Evolutionary conservation across 352 stramenopile genomes (phyloP), one percentile per base, ranked within the genome.

Genomic region (Elongisporangium senticosum): DNA sequence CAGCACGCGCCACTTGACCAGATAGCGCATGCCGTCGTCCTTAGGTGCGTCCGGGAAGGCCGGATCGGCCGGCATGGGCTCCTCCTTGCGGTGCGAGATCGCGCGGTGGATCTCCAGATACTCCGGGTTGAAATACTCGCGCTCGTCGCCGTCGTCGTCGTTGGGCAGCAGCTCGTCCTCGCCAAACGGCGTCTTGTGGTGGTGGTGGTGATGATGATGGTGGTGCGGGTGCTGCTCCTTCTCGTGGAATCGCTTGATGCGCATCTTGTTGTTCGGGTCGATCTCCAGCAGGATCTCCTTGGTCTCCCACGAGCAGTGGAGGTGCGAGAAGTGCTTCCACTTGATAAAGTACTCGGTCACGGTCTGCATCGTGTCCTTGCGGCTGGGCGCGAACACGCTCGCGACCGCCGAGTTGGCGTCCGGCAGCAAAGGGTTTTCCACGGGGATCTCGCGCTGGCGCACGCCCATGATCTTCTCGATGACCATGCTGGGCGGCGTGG

Each of bases 381-480:
- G 73, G 8, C 60, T 23, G 7, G 62, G 62, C 15, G 65, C 62
- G 51, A 83, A 80, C 51, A 84, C 66, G 47, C 65, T 76, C 49
- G 65, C 71, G 28, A 65, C 71, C 11, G 64, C 69, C 33, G 70
- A 76, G 37, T 74, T 71, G 0, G 59, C 33, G 0, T 47, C 54
- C 13, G 55, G 53, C 17, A 58, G 64, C 20, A 55, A 58, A n/a
- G 53, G 56, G 28, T 83, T 67, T 2, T 62, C 65, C 21, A 79
- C 52, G 10, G 33, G 33, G 33, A 43, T 17, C 33, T 84, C 70
- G 20, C 74, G 74, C 40, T 84, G 69, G 26, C 84, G 74, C 20
- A 83, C 73, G 37, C 77, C 85, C 84, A 96, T 93, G 64, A 94
- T 94, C 72, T 93, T 92, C 54, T 96, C 86, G 57, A 96, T 96